Percentiles rank a stretch among this genome's conserved stretches.
Evolutionary conservation across 257 asterid genomes (phyloP).

Genomic region (Penstemon eatonii): DNA sequence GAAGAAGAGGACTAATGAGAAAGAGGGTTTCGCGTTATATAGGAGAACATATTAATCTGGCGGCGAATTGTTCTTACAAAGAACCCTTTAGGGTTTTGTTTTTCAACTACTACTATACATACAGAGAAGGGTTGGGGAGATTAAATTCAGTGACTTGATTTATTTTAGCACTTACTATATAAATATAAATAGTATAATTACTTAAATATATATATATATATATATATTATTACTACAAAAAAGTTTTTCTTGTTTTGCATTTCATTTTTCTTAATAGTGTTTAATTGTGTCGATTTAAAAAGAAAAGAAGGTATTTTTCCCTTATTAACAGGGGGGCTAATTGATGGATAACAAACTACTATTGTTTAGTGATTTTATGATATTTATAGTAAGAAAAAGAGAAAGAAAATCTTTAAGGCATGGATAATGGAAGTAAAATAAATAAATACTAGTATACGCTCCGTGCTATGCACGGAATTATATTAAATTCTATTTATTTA

Average conservation of each 20-base stretch:
- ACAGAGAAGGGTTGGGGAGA: conserved; percentile 27
- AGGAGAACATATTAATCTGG: conserved; percentile 51
- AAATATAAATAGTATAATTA: neutral
- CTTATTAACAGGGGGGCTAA: conserved; percentile 1
- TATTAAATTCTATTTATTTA: no score
- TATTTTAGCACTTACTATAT: conserved; percentile 33
- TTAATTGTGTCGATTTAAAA: neutral
- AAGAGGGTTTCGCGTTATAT: conserved; percentile 31
- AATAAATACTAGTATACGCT: no score
- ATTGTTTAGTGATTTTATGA: neutral
- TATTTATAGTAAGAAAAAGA: neutral
- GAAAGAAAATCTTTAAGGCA: conserved; percentile 3
- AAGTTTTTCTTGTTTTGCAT: neutral
- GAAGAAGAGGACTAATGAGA: conserved; percentile 25
- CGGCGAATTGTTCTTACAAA: conserved; percentile 76
- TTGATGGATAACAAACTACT: conserved; percentile 10
- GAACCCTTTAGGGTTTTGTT: conserved; percentile 86
- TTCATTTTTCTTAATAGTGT: no score
- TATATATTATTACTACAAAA: conserved; percentile 1
- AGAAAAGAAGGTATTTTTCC: neutral
- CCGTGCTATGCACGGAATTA: no score
- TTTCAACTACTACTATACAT: conserved; percentile 36
- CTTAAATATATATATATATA: neutral
- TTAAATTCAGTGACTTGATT: conserved; percentile 38
- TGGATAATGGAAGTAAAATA: neutral